These are phyloP conservation scores for Orychophragmus violaceus DNA, from an alignment of 345 rosid genomes.

Conservation along the genomic window DNA sequence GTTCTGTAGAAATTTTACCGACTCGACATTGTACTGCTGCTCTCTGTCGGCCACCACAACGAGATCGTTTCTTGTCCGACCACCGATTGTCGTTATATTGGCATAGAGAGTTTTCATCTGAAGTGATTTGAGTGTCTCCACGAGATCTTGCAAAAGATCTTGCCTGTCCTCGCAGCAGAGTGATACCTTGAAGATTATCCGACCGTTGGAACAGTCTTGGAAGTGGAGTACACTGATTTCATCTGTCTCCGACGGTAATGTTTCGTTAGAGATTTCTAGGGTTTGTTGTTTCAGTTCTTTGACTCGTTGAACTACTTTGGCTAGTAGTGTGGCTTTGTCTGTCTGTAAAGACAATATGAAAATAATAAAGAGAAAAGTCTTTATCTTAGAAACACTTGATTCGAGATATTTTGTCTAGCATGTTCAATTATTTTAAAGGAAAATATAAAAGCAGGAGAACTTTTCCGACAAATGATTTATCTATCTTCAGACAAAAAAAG, in stretches of 20 bases:
- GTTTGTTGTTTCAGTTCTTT: constrained; percentile 78
- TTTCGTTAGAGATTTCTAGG: constrained; percentile 50
- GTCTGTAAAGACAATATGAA: constrained; percentile 39
- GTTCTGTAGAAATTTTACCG: constrained; percentile 63
- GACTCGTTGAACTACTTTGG: constrained; percentile 85
- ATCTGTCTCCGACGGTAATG: constrained; percentile 76
- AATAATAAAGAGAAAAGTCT: background rate
- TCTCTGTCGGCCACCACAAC: constrained; percentile 62
- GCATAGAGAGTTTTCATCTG: constrained; percentile 62
- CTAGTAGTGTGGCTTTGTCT: constrained; percentile 89
- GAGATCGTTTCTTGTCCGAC: constrained; percentile 65
- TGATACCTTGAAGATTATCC: constrained; percentile 64
- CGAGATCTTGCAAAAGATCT: constrained; percentile 65
- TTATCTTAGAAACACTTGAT: constrained; percentile 2
- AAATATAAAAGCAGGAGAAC: constrained; percentile 31
- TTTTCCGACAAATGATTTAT: constrained; percentile 36
- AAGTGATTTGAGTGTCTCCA: constrained; percentile 66
- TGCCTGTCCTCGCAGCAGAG: constrained; percentile 84
- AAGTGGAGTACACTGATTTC: constrained; percentile 61
- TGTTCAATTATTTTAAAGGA: background rate
- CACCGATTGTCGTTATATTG: constrained; percentile 73
- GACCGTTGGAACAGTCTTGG: constrained; percentile 44
- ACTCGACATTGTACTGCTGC: constrained; percentile 61
- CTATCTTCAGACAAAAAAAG: constrained; percentile 16
- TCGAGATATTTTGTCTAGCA: background rate